Evolutionary conservation across 352 stramenopile species (phyloP), one percentile per base, ranked within the genome.

Genomic region (Phytophthora citrophthora): DNA sequence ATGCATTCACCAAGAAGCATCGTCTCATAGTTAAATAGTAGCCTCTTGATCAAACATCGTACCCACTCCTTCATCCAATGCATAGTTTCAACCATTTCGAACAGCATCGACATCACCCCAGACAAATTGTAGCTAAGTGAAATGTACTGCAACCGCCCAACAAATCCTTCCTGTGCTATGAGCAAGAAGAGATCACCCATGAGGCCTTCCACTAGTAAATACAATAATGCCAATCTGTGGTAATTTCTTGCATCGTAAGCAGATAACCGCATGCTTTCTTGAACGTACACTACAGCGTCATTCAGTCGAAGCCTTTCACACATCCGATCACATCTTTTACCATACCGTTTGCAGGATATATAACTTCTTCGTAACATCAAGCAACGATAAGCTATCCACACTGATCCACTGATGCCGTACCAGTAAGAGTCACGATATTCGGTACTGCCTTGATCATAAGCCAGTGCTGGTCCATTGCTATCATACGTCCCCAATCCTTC

Each of bases 121-220:
- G 67, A 69, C 6, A 79, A 43, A 20, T 79, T 79, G 49, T 79
- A 79, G 41, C 71, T 54, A 13, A 76, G 32, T 9, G 71, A 79
- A 43, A 74, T 69, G n/a, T 76, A 79, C 58, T 76, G 71, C 34
- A 68, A 38, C 2, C 51, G 53, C 1, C 62, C 62, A 15, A 56
- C 45, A 18, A 66, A n/a, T 5, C 71, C 67, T 29, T 73, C 67
- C 32, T 76, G 58, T 24, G 71, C 67, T 16, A 76, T 74, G 23
- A 79, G 39, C 20, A 79, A 23, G 51, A 76, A 76, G 4, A 79
- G 24, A 24, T 79, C 71, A 15, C 47, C 32, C 71, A 79, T 79
- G 5, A 79, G 44, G 0, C 67, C 63, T 64, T 79, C 67, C 16
- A 79, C 41, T 6, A 76, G 38, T 23, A 76, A 24, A 36, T 79